Conservation (phyloP, 306 rosid species). For the Oxytropis ochrocephala region DNA sequence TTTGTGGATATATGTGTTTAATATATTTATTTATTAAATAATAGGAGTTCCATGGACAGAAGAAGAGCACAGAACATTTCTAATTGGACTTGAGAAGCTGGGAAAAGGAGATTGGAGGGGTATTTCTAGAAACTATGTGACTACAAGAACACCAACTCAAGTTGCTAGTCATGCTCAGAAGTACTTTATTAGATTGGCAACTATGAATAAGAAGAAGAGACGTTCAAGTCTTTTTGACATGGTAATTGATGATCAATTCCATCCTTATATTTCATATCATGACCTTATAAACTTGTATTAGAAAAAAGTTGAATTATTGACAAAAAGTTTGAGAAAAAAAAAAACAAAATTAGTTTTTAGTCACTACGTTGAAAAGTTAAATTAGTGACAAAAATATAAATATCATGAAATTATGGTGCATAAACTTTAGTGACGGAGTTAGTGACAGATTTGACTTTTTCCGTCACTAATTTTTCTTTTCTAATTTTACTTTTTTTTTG, state of each 20-base stretch:
- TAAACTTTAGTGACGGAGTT: too few species aligned
- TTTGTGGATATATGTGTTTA: neutral
- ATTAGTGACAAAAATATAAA: too few species aligned
- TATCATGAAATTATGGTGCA: too few species aligned
- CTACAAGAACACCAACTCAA: slow-evolving; percentile 89
- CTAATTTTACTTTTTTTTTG: too few species aligned
- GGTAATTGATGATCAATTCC: neutral
- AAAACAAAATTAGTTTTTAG: too few species aligned
- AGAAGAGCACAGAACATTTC: slow-evolving; percentile 82
- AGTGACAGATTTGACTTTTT: too few species aligned
- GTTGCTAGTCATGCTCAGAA: slow-evolving; percentile 98
- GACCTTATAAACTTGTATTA: too few species aligned
- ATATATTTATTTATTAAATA: neutral
- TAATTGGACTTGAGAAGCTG: slow-evolving; percentile 73
- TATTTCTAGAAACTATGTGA: slow-evolving; percentile 71
- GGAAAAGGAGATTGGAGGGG: slow-evolving; percentile 99
- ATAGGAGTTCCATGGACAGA: slow-evolving; percentile 93
- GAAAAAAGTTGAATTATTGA: too few species aligned
- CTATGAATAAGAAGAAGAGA: slow-evolving; percentile 56
- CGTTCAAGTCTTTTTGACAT: slow-evolving; percentile 86
- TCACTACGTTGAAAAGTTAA: too few species aligned
- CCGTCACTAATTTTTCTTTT: too few species aligned
- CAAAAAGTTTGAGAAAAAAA: too few species aligned
- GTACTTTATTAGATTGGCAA: slow-evolving; percentile 59
- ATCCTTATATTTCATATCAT: too few species aligned